Evolutionary conservation across 768 basidiomycete genomes (phyloP).

Genomic region (Amanita inopinata): DNA sequence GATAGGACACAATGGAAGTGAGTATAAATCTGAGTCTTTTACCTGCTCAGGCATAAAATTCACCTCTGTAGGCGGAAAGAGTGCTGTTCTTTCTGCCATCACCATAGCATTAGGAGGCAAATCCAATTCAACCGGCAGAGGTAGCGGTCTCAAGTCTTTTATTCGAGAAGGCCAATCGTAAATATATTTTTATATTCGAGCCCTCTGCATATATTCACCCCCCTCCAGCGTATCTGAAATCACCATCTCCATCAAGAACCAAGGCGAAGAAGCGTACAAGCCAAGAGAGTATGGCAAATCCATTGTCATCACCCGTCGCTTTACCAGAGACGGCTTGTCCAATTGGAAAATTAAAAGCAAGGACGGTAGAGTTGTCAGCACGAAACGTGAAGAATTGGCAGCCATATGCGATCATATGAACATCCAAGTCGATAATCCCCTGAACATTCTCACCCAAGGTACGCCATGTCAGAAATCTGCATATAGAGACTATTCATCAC

Average conservation of each 20-base stretch:
- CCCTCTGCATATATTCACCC: slow-evolving; percentile 1
- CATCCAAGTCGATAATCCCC: slow-evolving; percentile 92
- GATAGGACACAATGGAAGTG: slow-evolving; percentile 87
- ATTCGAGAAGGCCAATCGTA: slow-evolving; percentile 79
- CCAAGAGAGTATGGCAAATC: slow-evolving; percentile 78
- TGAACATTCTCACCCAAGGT: slow-evolving; percentile 91
- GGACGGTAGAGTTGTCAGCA: slow-evolving; percentile 57
- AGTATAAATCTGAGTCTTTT: slow-evolving; percentile 25
- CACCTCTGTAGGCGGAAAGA: slow-evolving; percentile 70
- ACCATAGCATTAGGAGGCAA: slow-evolving; percentile 93
- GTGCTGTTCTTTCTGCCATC: slow-evolving; percentile 87
- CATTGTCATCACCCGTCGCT: slow-evolving; percentile 76
- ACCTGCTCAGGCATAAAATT: background rate
- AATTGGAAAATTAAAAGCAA: slow-evolving; percentile 77
- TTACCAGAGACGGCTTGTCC: slow-evolving; percentile 66
- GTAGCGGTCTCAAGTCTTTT: slow-evolving; percentile 73
- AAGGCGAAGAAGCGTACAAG: slow-evolving; percentile 83
- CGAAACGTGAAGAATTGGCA: slow-evolving; percentile 75
- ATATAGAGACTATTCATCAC: slow-evolving; percentile 14
- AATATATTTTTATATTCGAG: slow-evolving; percentile 16
- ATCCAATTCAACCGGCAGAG: slow-evolving; percentile 85
- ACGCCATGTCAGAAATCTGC: slow-evolving; percentile 5
- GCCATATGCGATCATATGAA: slow-evolving; percentile 94
- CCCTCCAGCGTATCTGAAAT: slow-evolving; percentile 58
- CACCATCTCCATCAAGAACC: slow-evolving; percentile 76